Percentiles rank a stretch among this genome's conserved stretches.
phyloP scores from a whole-genome alignment of 2,329 filamentous ascomycete species.

The Zymoseptoria tritici region DNA sequence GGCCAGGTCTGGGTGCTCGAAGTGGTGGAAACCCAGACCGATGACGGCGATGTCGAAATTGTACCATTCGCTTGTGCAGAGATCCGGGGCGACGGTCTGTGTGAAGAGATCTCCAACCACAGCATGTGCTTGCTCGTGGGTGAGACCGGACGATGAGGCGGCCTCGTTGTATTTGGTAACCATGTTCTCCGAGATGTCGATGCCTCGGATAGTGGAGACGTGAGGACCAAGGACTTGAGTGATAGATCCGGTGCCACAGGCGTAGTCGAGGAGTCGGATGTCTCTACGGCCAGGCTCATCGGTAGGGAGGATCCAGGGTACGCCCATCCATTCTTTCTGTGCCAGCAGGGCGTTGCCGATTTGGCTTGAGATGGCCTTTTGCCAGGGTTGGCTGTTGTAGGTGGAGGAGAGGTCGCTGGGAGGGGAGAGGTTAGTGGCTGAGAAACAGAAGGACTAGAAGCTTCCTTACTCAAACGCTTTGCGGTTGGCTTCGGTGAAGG shows the following conservation, averaged over 20 bases:
- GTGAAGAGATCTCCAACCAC: slow-evolving; percentile 33
- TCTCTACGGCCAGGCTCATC: slow-evolving; percentile 6
- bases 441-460: not conserved
- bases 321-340: slow-evolving; percentile 25
- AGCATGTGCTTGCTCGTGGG: slow-evolving; percentile 21
- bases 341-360: slow-evolving; percentile 23
- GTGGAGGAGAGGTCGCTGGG: slow-evolving; percentile 26
- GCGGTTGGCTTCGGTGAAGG: slow-evolving; percentile 29
- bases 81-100: slow-evolving; percentile 12
- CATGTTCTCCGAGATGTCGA: slow-evolving; percentile 29
- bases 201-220: slow-evolving; percentile 25
- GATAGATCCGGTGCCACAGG: slow-evolving; percentile 29
- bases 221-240: slow-evolving; percentile 26
- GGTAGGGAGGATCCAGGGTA: slow-evolving; percentile 16
- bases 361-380: slow-evolving; percentile 24
- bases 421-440: not conserved
- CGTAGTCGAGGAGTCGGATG: slow-evolving; percentile 28
- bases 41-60: slow-evolving; percentile 39
- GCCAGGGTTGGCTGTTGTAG: slow-evolving; percentile 29
- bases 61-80: slow-evolving; percentile 28
- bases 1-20: slow-evolving; percentile 26
- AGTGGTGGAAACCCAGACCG: slow-evolving; percentile 41
- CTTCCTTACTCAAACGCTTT: slow-evolving; percentile 27
- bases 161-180: slow-evolving; percentile 26
- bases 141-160: slow-evolving; percentile 17